Evolutionary conservation across 164 flowering plant genomes (phyloP).

Genomic region (Vitis vinifera): DNA sequence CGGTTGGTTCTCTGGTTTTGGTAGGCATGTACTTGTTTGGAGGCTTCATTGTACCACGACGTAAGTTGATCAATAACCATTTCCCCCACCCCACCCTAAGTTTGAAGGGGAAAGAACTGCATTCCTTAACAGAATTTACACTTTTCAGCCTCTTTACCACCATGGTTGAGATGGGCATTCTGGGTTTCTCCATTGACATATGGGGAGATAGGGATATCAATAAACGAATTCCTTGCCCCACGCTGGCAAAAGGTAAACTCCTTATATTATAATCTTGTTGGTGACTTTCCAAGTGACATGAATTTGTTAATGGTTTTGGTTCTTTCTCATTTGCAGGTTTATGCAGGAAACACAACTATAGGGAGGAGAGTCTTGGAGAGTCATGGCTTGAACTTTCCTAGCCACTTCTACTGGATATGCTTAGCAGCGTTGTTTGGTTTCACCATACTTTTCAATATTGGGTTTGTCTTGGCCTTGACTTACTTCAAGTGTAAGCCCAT

Average conservation of each 20-base stretch:
- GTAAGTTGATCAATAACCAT: constrained; percentile 31
- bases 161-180: constrained; percentile 54
- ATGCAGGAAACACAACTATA: constrained; percentile 24
- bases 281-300: not conserved
- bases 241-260: constrained; percentile 48
- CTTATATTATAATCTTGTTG: not conserved
- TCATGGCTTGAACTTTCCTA: constrained; percentile 34
- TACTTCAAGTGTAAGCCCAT: constrained; percentile 37
- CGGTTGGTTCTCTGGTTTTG: constrained; percentile 39
- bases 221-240: constrained; percentile 57
- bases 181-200: constrained; percentile 55
- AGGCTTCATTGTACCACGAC: constrained; percentile 55
- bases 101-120: not conserved
- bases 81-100: not conserved
- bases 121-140: not conserved
- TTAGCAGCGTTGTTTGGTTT: constrained; percentile 49
- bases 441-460: constrained; percentile 38
- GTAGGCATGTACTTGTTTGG: constrained; percentile 39
- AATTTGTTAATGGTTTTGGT: not conserved
- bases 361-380: constrained; percentile 22
- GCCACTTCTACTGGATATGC: constrained; percentile 53
- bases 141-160: constrained; percentile 43
- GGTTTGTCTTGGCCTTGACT: constrained; percentile 43
- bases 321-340: constrained; percentile 19
- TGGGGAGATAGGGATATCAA: constrained; percentile 39